Conservation (phyloP, 2,329 filamentous ascomycete genomes). For the Pseudovirgaria hyperparasitica region DNA sequence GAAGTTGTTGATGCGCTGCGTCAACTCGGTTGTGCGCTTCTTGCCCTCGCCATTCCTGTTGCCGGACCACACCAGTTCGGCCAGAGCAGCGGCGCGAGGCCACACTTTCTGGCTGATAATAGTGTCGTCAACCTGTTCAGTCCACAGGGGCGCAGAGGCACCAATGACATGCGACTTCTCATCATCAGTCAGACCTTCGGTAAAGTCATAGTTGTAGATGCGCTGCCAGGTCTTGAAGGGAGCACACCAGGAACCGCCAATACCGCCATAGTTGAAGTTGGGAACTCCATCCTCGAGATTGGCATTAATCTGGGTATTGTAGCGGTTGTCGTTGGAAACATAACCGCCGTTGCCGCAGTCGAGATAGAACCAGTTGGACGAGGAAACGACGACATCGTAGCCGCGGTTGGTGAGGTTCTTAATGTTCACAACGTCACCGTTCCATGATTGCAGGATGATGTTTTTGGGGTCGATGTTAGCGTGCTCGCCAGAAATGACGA, state of each 20-base stretch:
- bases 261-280: constrained; percentile 43
- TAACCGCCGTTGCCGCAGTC: constrained; percentile 44
- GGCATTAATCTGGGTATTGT: constrained; percentile 42
- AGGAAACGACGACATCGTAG: constrained; percentile 44
- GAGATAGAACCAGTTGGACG: constrained; percentile 42
- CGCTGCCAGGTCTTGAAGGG: constrained; percentile 50
- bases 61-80: constrained; percentile 43
- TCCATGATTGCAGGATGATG: constrained; percentile 43
- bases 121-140: constrained; percentile 42
- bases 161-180: constrained; percentile 39
- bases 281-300: constrained; percentile 22
- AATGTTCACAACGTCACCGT: constrained; percentile 39
- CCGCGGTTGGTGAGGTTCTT: constrained; percentile 36
- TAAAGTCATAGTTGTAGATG: constrained; percentile 47
- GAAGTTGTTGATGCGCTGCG: constrained; percentile 46
- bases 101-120: constrained; percentile 39
- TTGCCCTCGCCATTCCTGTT: constrained; percentile 36
- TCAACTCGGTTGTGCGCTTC: constrained; percentile 40
- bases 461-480: constrained; percentile 37
- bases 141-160: constrained; percentile 40
- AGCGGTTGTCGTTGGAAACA: constrained; percentile 42
- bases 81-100: constrained; percentile 44
- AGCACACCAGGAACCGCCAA: constrained; percentile 44
- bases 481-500: constrained; percentile 31
- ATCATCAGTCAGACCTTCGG: constrained; percentile 31